phyloP scores from a whole-genome alignment of 805 yeast genomes.

The Starmerella powellii region DNA sequence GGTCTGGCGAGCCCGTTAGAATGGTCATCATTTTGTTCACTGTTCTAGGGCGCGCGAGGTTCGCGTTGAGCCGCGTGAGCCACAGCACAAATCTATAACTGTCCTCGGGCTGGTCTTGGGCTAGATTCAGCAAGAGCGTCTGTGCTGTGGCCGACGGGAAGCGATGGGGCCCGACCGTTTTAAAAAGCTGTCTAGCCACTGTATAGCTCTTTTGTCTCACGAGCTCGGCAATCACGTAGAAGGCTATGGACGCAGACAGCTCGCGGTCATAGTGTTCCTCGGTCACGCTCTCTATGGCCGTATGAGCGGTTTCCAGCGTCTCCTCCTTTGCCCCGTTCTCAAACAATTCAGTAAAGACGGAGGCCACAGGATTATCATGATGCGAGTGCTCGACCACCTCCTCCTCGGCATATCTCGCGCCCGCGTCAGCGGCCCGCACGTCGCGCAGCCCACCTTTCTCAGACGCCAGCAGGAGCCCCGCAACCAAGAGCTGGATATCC shows the following conservation, averaged over 20 bases:
- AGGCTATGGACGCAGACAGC: background rate
- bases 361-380: background rate
- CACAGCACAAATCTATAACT: slow-evolving; percentile 19
- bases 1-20: slow-evolving; percentile 16
- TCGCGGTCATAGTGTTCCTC: background rate
- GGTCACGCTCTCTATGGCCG: background rate
- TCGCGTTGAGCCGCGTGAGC: slow-evolving; percentile 17
- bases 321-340: too few relatives aligned
- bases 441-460: too few relatives aligned
- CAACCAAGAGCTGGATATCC: slow-evolving; percentile 24
- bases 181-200: slow-evolving; percentile 20
- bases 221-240: slow-evolving; percentile 7
- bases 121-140: slow-evolving; percentile 18
- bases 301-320: too few relatives aligned
- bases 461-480: slow-evolving; percentile 23
- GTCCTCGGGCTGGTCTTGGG: slow-evolving; percentile 21
- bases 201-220: slow-evolving; percentile 10
- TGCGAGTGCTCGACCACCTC: too few relatives aligned
- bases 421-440: too few relatives aligned
- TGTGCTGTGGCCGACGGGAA: slow-evolving; percentile 7
- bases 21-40: slow-evolving; percentile 21
- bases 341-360: slow-evolving; percentile 15
- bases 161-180: slow-evolving; percentile 11
- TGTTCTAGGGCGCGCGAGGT: slow-evolving; percentile 15
- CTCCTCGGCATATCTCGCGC: too few relatives aligned